Evolutionary conservation across 2,329 filamentous ascomycete genomes (phyloP).

Genomic region (Xylariaceae sp.): DNA sequence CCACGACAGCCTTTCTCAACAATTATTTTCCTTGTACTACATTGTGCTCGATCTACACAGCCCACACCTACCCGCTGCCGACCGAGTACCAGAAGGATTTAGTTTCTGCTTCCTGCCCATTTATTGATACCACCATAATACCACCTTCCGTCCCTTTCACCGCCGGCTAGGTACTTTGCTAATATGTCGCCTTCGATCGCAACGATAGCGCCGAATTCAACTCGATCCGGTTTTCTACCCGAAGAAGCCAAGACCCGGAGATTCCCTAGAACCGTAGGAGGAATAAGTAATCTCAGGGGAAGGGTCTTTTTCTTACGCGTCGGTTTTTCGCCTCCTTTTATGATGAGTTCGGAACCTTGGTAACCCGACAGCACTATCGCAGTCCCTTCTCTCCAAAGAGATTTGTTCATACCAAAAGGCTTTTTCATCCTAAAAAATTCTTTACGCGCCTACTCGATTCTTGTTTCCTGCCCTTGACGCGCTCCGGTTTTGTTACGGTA

Average conservation of each 20-base stretch:
- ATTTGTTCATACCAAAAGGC: slow-evolving; percentile 37
- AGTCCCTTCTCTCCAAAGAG: slow-evolving; percentile 27
- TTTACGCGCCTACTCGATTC: slow-evolving; percentile 32
- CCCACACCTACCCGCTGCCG: slow-evolving; percentile 27
- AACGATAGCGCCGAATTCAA: slow-evolving; percentile 8
- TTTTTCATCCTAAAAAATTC: slow-evolving; percentile 29
- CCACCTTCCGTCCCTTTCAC: slow-evolving; percentile 23
- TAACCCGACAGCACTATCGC: slow-evolving; percentile 22
- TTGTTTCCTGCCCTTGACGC: slow-evolving; percentile 31
- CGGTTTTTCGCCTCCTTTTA: slow-evolving; percentile 13
- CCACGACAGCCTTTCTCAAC: slow-evolving; percentile 48
- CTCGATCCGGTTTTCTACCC: neutral
- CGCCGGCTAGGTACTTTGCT: slow-evolving; percentile 15
- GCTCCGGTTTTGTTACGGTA: slow-evolving; percentile 37
- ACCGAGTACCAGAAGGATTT: slow-evolving; percentile 28
- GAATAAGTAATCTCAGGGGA: slow-evolving; percentile 16
- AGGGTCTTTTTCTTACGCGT: slow-evolving; percentile 13
- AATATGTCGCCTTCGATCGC: slow-evolving; percentile 21
- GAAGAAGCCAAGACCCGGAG: slow-evolving; percentile 1
- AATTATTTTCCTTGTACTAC: slow-evolving; percentile 36
- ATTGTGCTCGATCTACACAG: slow-evolving; percentile 34
- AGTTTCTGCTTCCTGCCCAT: slow-evolving; percentile 24
- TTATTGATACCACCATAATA: slow-evolving; percentile 35
- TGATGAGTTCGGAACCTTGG: slow-evolving; percentile 29
- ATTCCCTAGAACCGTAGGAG: slow-evolving; percentile 2